Percentiles rank a stretch among this genome's conserved stretches.
Evolutionary conservation across 148 eudicot genomes (phyloP).

Genomic region (Fagopyrum tataricum): DNA sequence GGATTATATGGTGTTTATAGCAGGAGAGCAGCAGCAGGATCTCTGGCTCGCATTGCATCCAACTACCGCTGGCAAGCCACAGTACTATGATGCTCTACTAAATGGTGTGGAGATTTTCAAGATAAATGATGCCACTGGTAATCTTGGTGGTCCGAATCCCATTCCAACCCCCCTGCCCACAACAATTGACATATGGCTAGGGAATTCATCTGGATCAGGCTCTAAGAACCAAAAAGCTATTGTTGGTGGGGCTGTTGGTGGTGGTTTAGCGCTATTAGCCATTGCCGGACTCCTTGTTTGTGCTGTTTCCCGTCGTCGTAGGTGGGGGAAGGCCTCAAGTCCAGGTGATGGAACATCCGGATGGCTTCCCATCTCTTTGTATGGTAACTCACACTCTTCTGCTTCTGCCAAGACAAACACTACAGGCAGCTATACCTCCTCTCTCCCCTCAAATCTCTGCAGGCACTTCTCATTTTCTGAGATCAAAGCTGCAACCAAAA

Average conservation of each 20-base stretch:
- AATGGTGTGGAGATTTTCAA: conserved; percentile 92
- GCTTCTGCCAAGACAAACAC: conserved; percentile 77
- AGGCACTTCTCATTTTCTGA: conserved; percentile 89
- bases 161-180: conserved; percentile 51
- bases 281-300: conserved; percentile 51
- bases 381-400: conserved; percentile 83
- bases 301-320: conserved; percentile 34
- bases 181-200: conserved; percentile 15
- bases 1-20: conserved; percentile 54
- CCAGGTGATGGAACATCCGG: conserved; percentile 80
- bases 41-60: conserved; percentile 82
- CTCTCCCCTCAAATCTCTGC: conserved; percentile 81
- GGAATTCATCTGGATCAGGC: conserved; percentile 13
- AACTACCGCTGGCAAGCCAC: conserved; percentile 22
- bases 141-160: conserved; percentile 81
- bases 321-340: conserved; percentile 48
- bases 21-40: conserved; percentile 48
- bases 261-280: conserved; percentile 43
- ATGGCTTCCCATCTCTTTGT: conserved; percentile 91
- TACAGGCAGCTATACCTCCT: conserved; percentile 80
- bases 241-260: conserved; percentile 78
- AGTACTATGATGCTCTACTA: conserved; percentile 55
- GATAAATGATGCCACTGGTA: conserved; percentile 43
- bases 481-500: conserved; percentile 83
- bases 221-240: conserved; percentile 30